Evolutionary conservation across 2,329 filamentous ascomycete species (phyloP), one percentile per base, ranked within the genome.

Genomic region (Elsinoe arachidis): DNA sequence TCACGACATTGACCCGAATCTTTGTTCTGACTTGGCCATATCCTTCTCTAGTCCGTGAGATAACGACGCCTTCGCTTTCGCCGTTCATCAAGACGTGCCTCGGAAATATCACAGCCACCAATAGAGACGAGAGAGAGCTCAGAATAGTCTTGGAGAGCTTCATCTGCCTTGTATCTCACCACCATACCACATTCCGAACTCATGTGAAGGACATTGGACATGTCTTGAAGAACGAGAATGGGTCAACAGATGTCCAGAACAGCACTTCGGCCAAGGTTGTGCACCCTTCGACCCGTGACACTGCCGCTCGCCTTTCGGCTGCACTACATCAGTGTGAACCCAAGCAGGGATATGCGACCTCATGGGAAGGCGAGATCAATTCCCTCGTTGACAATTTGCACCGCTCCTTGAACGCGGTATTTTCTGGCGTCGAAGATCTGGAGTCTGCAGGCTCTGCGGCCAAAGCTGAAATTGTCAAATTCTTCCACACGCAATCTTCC

Each of bases 1-100:
- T 96, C 52, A 80, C 93, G 60, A 83, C 88, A 12, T 75, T 96
- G 60, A 87, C 88, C 17, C 85, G 87, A 66, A 90, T 96, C 63
- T 96, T 93, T 73, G 80, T 84, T 63, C 80, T 93, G 35, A 86
- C 91, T 39, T 88, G 90, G 67, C 83, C 86, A 37, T 90, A 90
- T 67, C 88, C 87, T 59, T 93, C 89, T 7, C 77, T 96, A 55
- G 78, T 92, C 44, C 81, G 92, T 64, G 91, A 96, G 68, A 88
- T 96, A 60, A 91, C 88, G 1, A 95, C 90, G 0, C 90, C 90
- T 2, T 88, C 83, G 2, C 74, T 96, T 17, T 83, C 88, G 1
- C 74, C 80, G 1, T 95, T 92, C 65, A 79, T 91, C 46, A 84
- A 82, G 0, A 78, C 86, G 2, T 90, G 87, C 64, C 71, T 96